Base-by-base conservation (phyloP, 1,284 basidiomycete genomes). In the Cryptococcus wingfieldii region DNA sequence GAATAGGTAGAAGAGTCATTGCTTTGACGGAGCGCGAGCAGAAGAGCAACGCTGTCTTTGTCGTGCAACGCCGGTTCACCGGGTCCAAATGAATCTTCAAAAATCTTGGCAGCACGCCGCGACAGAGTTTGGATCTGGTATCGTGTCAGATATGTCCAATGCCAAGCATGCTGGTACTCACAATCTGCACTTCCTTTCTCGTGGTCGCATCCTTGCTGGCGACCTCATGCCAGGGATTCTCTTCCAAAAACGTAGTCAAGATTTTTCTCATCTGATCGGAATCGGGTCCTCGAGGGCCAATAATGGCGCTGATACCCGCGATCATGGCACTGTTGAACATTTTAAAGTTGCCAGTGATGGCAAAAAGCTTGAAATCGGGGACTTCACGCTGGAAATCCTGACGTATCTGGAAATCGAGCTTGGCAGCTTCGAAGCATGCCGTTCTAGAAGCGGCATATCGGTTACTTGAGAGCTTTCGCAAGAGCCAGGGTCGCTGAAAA, bases 241-340 rank as follows among this genome's bases (percentile, higher is more conserved):
- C 70, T 50, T 77, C 69, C 41, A 77, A 54, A 50, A 76, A 77
- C 0, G 76, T 74, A 0, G 70, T 69, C 45, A 77, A 58, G 48
- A 75, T 77, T 27, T 61, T 64, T n/a, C 63, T 65, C 74, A 76
- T 76, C 48, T 71, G 67, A 51, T 73, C 72, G 2, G 67, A 61
- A 54, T 76, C 74, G 2, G 66, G 54, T 31, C 74, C 72, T n/a
- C 71, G 59, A 6, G 76, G 76, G 54, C 75, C 72, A 49, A 77
- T 75, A 54, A 77, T 77, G 10, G 76, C 76, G 9, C 68, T 71
- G 8, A 77, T 77, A 34, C 76, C 76, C 16, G 76, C 76, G 48
- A 77, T 77, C 76, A 77, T 77, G 2, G 75, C 74, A 28, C 69
- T 71, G 60, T 74, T 74, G 65, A 75, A 75, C 71, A 74, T 75